Evolutionary conservation across 2,329 filamentous ascomycete genomes (phyloP).

Genomic region (Periconia sp.): DNA sequence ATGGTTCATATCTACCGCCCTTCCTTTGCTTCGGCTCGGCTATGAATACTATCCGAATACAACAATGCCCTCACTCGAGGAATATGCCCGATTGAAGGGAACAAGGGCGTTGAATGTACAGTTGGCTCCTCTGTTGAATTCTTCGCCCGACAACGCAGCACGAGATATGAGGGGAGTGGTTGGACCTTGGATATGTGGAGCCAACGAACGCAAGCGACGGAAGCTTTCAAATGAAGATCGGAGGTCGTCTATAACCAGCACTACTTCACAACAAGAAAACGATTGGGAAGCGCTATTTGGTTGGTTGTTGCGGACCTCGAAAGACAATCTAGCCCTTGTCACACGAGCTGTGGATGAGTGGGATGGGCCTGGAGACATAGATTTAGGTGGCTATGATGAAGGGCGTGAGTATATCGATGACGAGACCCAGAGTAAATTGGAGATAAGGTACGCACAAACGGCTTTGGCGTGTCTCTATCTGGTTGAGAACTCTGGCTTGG

Average conservation of each 20-base stretch:
- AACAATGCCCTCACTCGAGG: slow-evolving; percentile 58
- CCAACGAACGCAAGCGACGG: slow-evolving; percentile 59
- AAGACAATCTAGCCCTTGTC: slow-evolving; percentile 63
- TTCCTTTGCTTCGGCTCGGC: slow-evolving; percentile 69
- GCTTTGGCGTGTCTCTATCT: slow-evolving; percentile 69
- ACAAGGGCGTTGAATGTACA: slow-evolving; percentile 62
- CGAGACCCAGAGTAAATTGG: slow-evolving; percentile 60
- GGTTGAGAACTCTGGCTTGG: slow-evolving; percentile 60
- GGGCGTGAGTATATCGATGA: slow-evolving; percentile 60
- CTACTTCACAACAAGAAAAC: slow-evolving; percentile 24
- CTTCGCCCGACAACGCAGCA: slow-evolving; percentile 48
- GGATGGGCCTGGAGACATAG: slow-evolving; percentile 71
- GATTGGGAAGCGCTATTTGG: slow-evolving; percentile 71
- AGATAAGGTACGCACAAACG: slow-evolving; percentile 67
- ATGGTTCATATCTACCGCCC: slow-evolving; percentile 69
- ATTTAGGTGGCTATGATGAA: slow-evolving; percentile 62
- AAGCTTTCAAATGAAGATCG: slow-evolving; percentile 43
- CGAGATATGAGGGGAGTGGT: slow-evolving; percentile 69
- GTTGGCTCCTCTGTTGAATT: slow-evolving; percentile 43
- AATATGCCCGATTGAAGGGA: slow-evolving; percentile 65
- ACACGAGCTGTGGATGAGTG: slow-evolving; percentile 68
- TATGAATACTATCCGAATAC: slow-evolving; percentile 67
- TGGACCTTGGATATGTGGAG: slow-evolving; percentile 72
- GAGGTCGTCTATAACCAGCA: slow-evolving; percentile 40
- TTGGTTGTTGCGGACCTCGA: slow-evolving; percentile 66